Base-by-base conservation (phyloP, 192 early-diverging fungal genomes). In the Gamsiella multidivaricata region DNA sequence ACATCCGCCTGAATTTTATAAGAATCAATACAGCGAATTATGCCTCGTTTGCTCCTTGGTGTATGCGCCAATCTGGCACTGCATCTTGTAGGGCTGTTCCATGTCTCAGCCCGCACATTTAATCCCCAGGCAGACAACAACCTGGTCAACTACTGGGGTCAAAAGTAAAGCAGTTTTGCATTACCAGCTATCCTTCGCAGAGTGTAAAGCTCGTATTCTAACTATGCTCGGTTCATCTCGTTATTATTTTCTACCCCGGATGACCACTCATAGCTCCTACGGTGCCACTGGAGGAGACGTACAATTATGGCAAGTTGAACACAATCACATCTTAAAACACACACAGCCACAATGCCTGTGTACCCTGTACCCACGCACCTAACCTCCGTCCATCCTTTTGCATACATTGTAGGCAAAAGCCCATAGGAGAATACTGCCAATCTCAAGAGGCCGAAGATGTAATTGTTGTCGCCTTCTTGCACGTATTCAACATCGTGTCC, bases 361-460 rank as follows among this genome's bases (percentile, higher is more conserved):
- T n/a, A n/a, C n/a, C n/a, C n/a, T n/a, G n/a, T n/a, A n/a, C n/a
- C n/a, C n/a, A n/a, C n/a, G n/a, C n/a, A n/a, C n/a, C n/a, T 50
- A 33, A 15, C 43, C 14, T 8, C 29, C 34, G 20, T 31, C 11
- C 37, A 20, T 58, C 54, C 18, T 33, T 33, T n/a, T 32, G 18
- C 28, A 26, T 28, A 5, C 22, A 31, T 34, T 33, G 53, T 54
- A 68, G 63, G 65, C 69, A 71, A 83, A 54, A 84, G 78, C 46
- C 74, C 10, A 82, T 92, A 3, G 86, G 68, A 18, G 81, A 84
- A 31, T 92, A 90, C 56, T 92, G 91, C 52, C 71, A 88, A 61
- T 82, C 81, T 28, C 53, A 80, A 6, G 67, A 70, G 1, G 75
- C 74, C 6, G 74, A 78, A 49, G 85, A 92, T 65, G 72, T 88